phyloP scores from a whole-genome alignment of 257 asterid species.

The Solanum arcanum region DNA sequence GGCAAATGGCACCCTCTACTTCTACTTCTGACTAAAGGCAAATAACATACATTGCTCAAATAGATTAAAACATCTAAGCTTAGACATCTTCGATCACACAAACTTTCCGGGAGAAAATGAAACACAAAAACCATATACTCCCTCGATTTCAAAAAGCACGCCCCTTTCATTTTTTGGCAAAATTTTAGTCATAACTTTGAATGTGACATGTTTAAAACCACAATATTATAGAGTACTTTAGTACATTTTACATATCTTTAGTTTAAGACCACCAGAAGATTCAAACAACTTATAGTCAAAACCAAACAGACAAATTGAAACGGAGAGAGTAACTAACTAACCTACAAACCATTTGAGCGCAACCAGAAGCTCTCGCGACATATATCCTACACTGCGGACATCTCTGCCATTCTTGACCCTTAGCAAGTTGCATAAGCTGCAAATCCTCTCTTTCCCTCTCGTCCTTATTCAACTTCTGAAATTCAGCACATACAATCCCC shows the following conservation, averaged over 20 bases:
- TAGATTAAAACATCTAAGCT: not conserved
- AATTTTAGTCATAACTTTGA: not conserved
- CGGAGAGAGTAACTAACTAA: not conserved
- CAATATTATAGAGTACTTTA: not conserved
- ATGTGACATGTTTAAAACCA: not conserved
- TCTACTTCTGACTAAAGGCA: not conserved
- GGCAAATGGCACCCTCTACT: not conserved
- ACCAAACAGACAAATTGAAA: not conserved
- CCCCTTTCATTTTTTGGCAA: not conserved
- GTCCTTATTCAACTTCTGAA: conserved; percentile 18
- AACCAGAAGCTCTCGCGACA: conserved; percentile 7
- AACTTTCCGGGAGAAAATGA: not conserved
- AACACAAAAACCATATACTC: not conserved
- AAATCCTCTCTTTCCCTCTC: conserved; percentile 11
- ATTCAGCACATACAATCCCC: conserved; percentile 30
- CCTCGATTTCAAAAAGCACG: not conserved
- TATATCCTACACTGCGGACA: conserved; percentile 13
- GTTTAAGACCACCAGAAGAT: not conserved
- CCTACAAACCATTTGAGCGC: conserved; percentile 10
- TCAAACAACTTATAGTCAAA: not conserved
- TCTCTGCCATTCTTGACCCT: conserved; percentile 9
- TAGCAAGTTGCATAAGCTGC: conserved; percentile 8
- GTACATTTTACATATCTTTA: not conserved
- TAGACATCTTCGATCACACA: not conserved
- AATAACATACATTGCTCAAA: not conserved